These are phyloP conservation scores for Phylloporus sp. DNA, from an alignment of 1,284 basidiomycete genomes.

Conservation along the genomic window DNA sequence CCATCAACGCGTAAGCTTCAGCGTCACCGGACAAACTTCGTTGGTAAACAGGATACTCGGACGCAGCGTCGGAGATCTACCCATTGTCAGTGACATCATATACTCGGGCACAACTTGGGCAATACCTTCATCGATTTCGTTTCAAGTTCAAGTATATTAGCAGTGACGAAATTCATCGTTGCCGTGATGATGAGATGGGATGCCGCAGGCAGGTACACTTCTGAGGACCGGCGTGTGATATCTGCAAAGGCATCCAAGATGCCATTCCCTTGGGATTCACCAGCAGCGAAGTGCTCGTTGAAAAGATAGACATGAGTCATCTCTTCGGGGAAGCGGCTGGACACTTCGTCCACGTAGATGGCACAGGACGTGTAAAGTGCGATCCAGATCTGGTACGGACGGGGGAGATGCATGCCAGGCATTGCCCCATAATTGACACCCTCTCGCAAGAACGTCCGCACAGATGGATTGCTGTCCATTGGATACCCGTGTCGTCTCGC, in stretches of 20 bases:
- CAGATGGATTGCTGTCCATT: slow-evolving; percentile 16
- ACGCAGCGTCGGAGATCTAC: slow-evolving; percentile 23
- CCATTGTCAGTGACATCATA: not conserved
- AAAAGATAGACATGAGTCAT: slow-evolving; percentile 29
- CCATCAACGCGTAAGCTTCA: slow-evolving; percentile 35
- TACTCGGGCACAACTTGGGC: not conserved
- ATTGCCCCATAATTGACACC: slow-evolving; percentile 25
- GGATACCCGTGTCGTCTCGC: slow-evolving; percentile 20
- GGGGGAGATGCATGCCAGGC: slow-evolving; percentile 18
- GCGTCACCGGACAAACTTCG: slow-evolving; percentile 35
- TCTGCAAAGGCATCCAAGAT: not conserved
- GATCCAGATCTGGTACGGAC: slow-evolving; percentile 29
- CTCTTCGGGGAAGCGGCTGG: slow-evolving; percentile 17
- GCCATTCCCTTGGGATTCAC: not conserved
- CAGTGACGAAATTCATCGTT: not conserved
- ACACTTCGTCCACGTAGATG: slow-evolving; percentile 37
- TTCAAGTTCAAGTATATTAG: not conserved
- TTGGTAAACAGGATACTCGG: slow-evolving; percentile 34
- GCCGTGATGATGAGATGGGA: slow-evolving; percentile 30
- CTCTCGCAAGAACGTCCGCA: slow-evolving; percentile 18
- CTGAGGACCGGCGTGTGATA: not conserved
- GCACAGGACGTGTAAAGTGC: slow-evolving; percentile 37
- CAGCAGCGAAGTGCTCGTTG: slow-evolving; percentile 23
- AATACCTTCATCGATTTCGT: not conserved
- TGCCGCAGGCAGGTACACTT: not conserved